Conservation (phyloP, 2,329 filamentous ascomycete species). For the Pseudogymnoascus sp. region DNA sequence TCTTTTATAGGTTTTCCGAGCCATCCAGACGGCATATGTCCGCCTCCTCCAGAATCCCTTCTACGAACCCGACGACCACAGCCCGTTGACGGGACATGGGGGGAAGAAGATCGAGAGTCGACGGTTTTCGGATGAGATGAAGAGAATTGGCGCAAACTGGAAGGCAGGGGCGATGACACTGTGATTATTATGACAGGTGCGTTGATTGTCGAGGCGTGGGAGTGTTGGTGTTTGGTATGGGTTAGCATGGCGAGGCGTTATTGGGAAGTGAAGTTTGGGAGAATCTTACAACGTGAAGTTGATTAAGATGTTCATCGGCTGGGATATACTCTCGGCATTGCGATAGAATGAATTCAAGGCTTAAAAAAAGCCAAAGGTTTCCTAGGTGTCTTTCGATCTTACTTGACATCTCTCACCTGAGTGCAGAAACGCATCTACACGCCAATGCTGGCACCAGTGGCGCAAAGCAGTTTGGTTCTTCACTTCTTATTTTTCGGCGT, state of each 20-base stretch:
- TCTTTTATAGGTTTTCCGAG: constrained; percentile 62
- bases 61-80: constrained; percentile 80
- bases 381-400: not conserved
- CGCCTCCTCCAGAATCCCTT: constrained; percentile 87
- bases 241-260: constrained; percentile 5
- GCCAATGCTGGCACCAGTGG: not conserved
- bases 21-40: constrained; percentile 89
- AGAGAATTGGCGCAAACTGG: constrained; percentile 80
- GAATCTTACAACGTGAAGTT: not conserved
- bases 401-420: not conserved
- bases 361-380: not conserved
- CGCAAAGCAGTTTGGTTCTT: not conserved
- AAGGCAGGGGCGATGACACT: constrained; percentile 47
- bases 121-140: constrained; percentile 73
- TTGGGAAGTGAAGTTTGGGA: not conserved
- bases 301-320: not conserved
- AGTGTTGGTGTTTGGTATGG: not conserved
- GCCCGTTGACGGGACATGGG: constrained; percentile 45
- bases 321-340: not conserved
- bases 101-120: constrained; percentile 71
- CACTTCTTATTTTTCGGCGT: not conserved
- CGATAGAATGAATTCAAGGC: not conserved
- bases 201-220: not conserved
- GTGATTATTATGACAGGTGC: not conserved
- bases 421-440: not conserved